Evolutionary conservation across 176 grass and related monocot species (phyloP).

Genomic region (Tuctoria greenei): DNA sequence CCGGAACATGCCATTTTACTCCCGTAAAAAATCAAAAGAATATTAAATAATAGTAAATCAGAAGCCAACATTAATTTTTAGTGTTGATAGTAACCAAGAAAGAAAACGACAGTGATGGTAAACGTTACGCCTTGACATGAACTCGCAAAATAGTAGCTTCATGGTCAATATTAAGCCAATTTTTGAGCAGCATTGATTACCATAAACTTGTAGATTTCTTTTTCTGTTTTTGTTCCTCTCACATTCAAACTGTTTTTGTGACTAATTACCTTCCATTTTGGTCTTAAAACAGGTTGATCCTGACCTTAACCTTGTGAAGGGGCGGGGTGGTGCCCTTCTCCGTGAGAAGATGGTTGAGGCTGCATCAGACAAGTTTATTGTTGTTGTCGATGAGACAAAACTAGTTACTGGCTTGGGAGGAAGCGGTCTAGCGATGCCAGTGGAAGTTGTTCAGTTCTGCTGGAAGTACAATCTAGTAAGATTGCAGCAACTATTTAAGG

Average conservation of each 20-base stretch:
- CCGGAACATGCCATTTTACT: neutral
- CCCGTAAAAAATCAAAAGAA: neutral
- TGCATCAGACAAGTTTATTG: constrained; percentile 82
- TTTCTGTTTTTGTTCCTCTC: neutral
- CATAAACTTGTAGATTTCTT: neutral
- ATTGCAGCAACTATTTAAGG: constrained; percentile 74
- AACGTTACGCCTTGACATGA: no score
- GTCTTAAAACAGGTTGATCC: constrained; percentile 71
- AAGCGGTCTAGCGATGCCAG: constrained; percentile 91
- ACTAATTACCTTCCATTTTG: neutral
- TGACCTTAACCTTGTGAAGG: constrained; percentile 96
- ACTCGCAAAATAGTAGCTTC: neutral
- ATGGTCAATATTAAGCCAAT: neutral
- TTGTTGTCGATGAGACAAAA: constrained; percentile 86
- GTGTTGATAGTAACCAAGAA: neutral
- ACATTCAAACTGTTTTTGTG: neutral
- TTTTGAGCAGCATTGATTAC: neutral
- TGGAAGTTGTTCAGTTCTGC: constrained; percentile 98
- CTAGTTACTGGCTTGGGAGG: constrained; percentile 87
- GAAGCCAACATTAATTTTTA: neutral
- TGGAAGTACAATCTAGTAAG: constrained; percentile 89
- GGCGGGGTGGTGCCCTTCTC: constrained; percentile 88
- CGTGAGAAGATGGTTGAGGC: constrained; percentile 99
- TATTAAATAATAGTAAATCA: neutral
- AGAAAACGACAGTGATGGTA: no score